Conservation (phyloP, 345 rosid species). For the Salix viminalis region DNA sequence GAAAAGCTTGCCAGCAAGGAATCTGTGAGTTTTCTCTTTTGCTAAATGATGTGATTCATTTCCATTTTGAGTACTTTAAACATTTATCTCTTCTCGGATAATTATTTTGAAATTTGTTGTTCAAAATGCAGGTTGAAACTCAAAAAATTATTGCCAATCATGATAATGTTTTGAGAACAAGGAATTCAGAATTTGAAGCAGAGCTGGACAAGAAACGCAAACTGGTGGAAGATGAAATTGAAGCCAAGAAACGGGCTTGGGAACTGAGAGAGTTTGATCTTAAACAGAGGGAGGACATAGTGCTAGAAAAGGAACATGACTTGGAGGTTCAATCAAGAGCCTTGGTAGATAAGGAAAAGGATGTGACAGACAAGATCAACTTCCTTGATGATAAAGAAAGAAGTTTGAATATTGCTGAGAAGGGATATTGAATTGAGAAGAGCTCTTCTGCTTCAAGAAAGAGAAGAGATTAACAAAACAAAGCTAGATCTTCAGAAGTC, state of each 20-base stretch:
- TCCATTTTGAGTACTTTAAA: neutral
- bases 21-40: slow-evolving; percentile 50
- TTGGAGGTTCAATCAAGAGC: slow-evolving; percentile 56
- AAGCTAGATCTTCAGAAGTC: slow-evolving; percentile 65
- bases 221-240: slow-evolving; percentile 77
- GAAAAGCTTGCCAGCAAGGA: slow-evolving; percentile 67
- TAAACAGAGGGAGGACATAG: slow-evolving; percentile 55
- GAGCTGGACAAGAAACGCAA: slow-evolving; percentile 62
- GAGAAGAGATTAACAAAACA: slow-evolving; percentile 49
- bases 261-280: slow-evolving; percentile 87
- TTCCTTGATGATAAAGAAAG: slow-evolving; percentile 60
- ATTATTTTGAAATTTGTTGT: neutral
- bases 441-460: slow-evolving; percentile 49
- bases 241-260: slow-evolving; percentile 81
- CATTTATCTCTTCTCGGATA: neutral
- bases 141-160: slow-evolving; percentile 59
- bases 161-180: slow-evolving; percentile 51
- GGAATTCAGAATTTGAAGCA: slow-evolving; percentile 70
- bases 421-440: slow-evolving; percentile 43
- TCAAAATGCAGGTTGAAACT: slow-evolving; percentile 50
- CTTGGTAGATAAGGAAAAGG: slow-evolving; percentile 66
- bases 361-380: slow-evolving; percentile 46
- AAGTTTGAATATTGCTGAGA: slow-evolving; percentile 41
- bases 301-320: slow-evolving; percentile 75
- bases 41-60: neutral